Conservation (phyloP, 305 asterid genomes). For the Solanum hybrid region DNA sequence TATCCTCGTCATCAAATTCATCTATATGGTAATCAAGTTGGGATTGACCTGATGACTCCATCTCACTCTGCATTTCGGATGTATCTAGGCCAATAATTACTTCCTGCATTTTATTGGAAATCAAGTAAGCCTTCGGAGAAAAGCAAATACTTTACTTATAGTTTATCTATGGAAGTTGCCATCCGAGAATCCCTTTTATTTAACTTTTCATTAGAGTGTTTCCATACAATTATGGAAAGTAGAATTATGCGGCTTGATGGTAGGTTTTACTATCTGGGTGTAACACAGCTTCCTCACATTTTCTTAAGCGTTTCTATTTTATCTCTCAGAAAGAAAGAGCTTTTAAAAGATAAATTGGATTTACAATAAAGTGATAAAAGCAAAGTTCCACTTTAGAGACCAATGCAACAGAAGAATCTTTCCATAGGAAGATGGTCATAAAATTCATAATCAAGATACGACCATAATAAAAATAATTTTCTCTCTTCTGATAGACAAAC, state of each 20-base stretch:
- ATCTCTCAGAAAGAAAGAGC: not conserved
- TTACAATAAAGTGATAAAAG: not conserved
- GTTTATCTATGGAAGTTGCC: not conserved
- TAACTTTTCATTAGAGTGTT: not conserved
- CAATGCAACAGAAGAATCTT: not conserved
- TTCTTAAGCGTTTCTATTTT: not conserved
- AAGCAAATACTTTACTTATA: not conserved
- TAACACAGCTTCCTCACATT: not conserved
- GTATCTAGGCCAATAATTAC: conserved; percentile 86
- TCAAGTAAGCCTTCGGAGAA: not conserved
- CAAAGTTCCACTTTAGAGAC: not conserved
- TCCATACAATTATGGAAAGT: not conserved
- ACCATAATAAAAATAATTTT: not conserved
- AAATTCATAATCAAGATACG: not conserved
- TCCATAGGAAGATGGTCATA: not conserved
- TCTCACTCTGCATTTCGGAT: conserved; percentile 66
- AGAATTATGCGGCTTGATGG: not conserved
- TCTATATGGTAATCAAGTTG: conserved; percentile 57
- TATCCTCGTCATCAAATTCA: conserved; percentile 61
- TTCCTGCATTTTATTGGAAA: conserved; percentile 56
- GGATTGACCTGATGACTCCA: conserved; percentile 62
- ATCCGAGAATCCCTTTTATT: not conserved
- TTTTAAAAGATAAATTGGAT: not conserved
- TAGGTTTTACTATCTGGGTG: not conserved
- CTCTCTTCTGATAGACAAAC: not conserved